Base-by-base conservation (phyloP, 2,329 filamentous ascomycete species). In the Dactylellina drechsleri region DNA sequence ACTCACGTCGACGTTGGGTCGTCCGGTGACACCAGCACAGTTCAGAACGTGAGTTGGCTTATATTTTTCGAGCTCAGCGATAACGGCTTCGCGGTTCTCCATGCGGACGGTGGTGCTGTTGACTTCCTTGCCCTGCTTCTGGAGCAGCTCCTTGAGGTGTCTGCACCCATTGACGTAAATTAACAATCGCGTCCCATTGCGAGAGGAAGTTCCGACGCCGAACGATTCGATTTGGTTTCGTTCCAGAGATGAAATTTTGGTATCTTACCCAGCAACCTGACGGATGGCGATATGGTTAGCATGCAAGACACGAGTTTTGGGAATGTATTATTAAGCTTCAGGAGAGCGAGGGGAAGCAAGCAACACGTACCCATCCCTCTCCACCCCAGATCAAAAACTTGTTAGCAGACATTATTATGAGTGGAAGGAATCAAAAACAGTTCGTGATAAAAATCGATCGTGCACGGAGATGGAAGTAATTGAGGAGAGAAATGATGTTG, bases 1-100 rank as follows among this genome's bases (percentile, higher is more conserved):
- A 65, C 71, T 58, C 45, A 76, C 72, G 82, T 90, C 89, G 80
- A 90, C 88, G 77, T 90, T 91, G 76, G 88, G 88, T 23, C 87
- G 84, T 58, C 89, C 89, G 2, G 88, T 90, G 80, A 85, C 87
- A 75, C 88, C 89, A 56, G 89, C 89, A 74, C 86, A 87, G 81
- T 90, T 90, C 59, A 91, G 82, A 66, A 90, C 88, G 79, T 90
- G 88, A 2, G 88, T 90, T 20, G 89, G 89, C 81, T 86, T 86
- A 80, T 88, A 82, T 59, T 83, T 83, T 57, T 87, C 84, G 26
- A 91, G 84, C 80, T 87, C 85, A 58, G 73, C 72, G 54, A 86
- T 80, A 66, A 90, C 88, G 64, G 83, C 83, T 79, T 86, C 84
- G 76, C 86, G 84, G 79, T 89, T 84, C 81, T 91, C 87, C 88